Conservation (phyloP, 495 filamentous ascomycete species). For the Lasiosphaeria miniovina region DNA sequence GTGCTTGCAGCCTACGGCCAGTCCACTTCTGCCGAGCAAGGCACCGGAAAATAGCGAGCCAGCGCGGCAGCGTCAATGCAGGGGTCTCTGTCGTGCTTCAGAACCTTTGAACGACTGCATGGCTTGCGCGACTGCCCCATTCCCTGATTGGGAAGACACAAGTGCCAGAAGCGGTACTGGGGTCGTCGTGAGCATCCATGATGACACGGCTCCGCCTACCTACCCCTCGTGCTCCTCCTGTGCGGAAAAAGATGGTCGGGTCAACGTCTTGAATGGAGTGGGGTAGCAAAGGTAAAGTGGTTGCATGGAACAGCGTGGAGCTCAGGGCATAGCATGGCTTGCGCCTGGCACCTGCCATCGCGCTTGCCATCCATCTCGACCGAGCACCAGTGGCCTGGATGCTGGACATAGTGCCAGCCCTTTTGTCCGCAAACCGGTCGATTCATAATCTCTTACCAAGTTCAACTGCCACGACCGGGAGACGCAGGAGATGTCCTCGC, state of each 20-base stretch:
- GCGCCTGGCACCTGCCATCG: background rate
- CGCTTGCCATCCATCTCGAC: background rate
- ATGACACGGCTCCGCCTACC: conserved; percentile 3
- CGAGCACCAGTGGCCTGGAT: conserved; percentile 14
- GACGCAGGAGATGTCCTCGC: conserved; percentile 3
- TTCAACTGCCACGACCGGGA: background rate
- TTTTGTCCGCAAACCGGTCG: background rate
- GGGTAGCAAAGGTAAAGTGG: conserved; percentile 1
- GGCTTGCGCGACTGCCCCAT: conserved; percentile 4
- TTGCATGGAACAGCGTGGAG: background rate
- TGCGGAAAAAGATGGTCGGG: background rate
- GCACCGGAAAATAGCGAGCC: conserved; percentile 9
- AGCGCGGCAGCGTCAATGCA: conserved; percentile 13
- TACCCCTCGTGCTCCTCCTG: background rate
- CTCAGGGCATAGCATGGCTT: background rate
- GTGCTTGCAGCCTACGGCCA: background rate
- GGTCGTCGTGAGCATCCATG: background rate
- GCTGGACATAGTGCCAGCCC: background rate
- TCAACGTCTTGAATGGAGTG: background rate
- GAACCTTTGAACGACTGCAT: conserved; percentile 10
- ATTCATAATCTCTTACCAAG: conserved; percentile 24
- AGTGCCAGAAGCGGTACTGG: conserved; percentile 15
- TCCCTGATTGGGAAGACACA: conserved; percentile 17
- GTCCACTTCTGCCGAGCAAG: background rate
- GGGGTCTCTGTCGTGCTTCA: conserved; percentile 16